Evolutionary conservation across 73 alveolate genomes (phyloP), one percentile per base, ranked within the genome.

Genomic region (Paramecium caudatum): DNA sequence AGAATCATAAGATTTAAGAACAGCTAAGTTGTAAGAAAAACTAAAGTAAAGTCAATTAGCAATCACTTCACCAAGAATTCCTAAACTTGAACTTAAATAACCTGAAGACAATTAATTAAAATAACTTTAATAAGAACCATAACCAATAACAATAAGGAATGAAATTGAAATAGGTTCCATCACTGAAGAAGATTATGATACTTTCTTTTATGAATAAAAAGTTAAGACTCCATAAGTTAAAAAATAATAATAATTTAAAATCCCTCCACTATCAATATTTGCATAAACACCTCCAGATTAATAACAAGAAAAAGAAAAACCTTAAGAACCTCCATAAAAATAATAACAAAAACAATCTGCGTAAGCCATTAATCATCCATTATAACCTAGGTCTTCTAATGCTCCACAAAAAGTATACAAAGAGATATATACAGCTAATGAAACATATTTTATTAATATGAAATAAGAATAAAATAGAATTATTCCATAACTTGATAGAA

Each of bases 391-490:
- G 70, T 7, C 5, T 6, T 21, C 25, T 15, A 49, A 36, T 49
- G 70, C 70, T 49, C 80, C 84, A 12, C 47, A 68, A n/a, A 25
- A 68, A 68, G 21, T 68, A 16, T 68, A 68, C 3, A 68, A 68
- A 32, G 50, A 68, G 10, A 34, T 68, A 32, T 13, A 30, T 68
- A 25, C 25, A 8, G 61, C 50, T 8, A 68, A 68, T 68, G 47
- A 68, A 68, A 32, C 25, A 9, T 68, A 68, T 13, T 68, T 68
- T 10, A 2, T 34, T 0, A 68, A 34, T 32, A 37, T 34, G 19
- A 68, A 68, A 16, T 4, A 68, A 15, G 50, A 68, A 12, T 32
- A 34, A 68, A 34, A 17, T 32, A 68, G 12, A 17, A 68, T 68
- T 37, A 68, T 34, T 12, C 30, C 17, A 13, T 43, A 32, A 68